Evolutionary conservation across 352 stramenopile species (phyloP).

Genomic region (Phytopythium oedochilum): DNA sequence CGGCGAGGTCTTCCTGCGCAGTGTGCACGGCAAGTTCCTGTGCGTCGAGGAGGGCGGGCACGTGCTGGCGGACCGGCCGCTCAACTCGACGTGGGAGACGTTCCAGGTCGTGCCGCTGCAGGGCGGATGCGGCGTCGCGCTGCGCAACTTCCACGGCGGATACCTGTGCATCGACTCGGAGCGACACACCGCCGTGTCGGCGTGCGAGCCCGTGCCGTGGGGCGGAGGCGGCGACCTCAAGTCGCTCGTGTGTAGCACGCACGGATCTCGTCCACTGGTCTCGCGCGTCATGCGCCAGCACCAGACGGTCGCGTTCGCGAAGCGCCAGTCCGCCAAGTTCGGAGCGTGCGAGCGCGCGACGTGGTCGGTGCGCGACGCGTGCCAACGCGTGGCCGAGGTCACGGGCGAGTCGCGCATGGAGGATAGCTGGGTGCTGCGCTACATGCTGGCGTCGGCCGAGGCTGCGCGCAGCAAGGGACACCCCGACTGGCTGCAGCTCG

Average conservation of each 20-base stretch:
- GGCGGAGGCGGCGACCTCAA: constrained; percentile 57
- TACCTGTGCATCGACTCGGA: constrained; percentile 68
- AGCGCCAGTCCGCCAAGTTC: constrained; percentile 40
- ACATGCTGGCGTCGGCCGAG: constrained; percentile 64
- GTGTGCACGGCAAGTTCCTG: constrained; percentile 78
- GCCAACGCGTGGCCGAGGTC: constrained; percentile 50
- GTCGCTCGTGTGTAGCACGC: constrained; percentile 74
- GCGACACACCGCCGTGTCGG: constrained; percentile 30
- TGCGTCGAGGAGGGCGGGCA: constrained; percentile 73
- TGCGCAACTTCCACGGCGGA: constrained; percentile 74
- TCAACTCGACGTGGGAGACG: constrained; percentile 87
- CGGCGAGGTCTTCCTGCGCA: constrained; percentile 68
- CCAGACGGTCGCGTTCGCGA: constrained; percentile 54
- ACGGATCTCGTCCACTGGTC: constrained; percentile 38
- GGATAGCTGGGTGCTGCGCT: constrained; percentile 60
- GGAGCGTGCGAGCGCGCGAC: constrained; percentile 39
- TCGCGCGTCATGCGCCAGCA: constrained; percentile 74
- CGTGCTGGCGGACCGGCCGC: constrained; percentile 58
- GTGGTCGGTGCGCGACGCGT: constrained; percentile 58
- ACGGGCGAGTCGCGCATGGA: constrained; percentile 41
- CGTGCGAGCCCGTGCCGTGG: constrained; percentile 56
- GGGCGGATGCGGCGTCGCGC: constrained; percentile 38
- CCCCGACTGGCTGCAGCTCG: constrained; percentile 78
- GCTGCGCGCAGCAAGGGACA: constrained; percentile 61
- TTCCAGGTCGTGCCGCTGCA: constrained; percentile 75